Evolutionary conservation across 768 basidiomycete species (phyloP).

Genomic region (Suillus variegatus): DNA sequence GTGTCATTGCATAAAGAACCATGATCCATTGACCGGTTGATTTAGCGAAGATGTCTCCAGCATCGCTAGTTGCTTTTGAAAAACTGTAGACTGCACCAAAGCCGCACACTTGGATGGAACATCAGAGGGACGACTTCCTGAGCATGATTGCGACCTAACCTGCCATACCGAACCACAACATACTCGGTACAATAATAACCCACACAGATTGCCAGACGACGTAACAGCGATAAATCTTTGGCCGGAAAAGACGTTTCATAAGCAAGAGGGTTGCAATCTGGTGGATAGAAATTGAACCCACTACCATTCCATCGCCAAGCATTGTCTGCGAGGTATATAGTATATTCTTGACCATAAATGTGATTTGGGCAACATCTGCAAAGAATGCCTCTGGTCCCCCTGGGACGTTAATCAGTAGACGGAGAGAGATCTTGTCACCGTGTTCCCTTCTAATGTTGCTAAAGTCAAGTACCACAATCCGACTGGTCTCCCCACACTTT

Average conservation of each 20-base stretch:
- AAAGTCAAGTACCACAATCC: too few species aligned
- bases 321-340: constrained; percentile 17
- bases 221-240: background rate
- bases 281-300: background rate
- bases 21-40: constrained; percentile 10
- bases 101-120: background rate
- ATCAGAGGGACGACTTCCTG: background rate
- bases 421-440: too few species aligned
- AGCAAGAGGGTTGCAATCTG: background rate
- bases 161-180: constrained; percentile 6
- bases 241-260: background rate
- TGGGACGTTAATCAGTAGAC: background rate
- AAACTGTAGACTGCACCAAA: constrained; percentile 1
- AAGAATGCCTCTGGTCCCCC: constrained; percentile 27
- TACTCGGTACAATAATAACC: background rate
- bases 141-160: background rate
- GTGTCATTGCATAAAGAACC: constrained; percentile 6
- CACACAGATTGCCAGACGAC: background rate
- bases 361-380: constrained; percentile 19
- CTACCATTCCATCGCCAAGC: background rate
- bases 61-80: constrained; percentile 2
- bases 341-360: constrained; percentile 25
- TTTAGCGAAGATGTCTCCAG: constrained; percentile 1
- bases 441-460: too few species aligned
- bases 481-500: too few species aligned